These are phyloP conservation scores for Narthecium ossifragum DNA, from an alignment of 106 monocot species.

Conservation along the genomic window DNA sequence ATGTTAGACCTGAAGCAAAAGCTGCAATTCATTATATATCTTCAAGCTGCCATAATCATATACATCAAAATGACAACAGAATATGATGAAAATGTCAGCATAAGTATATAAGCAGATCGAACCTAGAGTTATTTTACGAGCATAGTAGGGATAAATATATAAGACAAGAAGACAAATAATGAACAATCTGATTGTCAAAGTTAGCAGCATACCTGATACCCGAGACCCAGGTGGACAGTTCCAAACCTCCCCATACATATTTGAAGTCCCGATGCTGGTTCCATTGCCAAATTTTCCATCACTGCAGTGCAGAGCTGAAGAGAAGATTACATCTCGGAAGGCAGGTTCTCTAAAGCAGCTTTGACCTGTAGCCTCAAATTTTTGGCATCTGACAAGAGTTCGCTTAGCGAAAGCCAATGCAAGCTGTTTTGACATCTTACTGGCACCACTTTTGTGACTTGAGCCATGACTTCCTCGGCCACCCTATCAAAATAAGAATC, in stretches of 20 bases:
- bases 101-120: too few relatives aligned
- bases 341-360: constrained; percentile 80
- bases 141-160: too few relatives aligned
- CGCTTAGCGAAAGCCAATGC: constrained; percentile 76
- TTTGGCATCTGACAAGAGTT: constrained; percentile 62
- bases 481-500: constrained; percentile 24
- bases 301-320: constrained; percentile 15
- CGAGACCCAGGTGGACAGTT: neutral
- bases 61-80: too few relatives aligned
- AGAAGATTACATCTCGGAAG: constrained; percentile 39
- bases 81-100: too few relatives aligned
- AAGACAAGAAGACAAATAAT: neutral
- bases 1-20: neutral
- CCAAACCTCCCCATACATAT: neutral
- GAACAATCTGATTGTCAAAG: neutral
- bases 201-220: neutral
- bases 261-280: constrained; percentile 8
- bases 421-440: constrained; percentile 66
- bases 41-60: too few relatives aligned
- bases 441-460: constrained; percentile 58
- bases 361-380: constrained; percentile 58
- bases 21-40: too few relatives aligned
- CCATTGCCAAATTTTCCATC: constrained; percentile 27
- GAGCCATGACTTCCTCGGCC: constrained; percentile 57
- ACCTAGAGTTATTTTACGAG: too few relatives aligned